phyloP scores from a whole-genome alignment of 148 eudicot species.

The Rhododendron ferrugineum region DNA sequence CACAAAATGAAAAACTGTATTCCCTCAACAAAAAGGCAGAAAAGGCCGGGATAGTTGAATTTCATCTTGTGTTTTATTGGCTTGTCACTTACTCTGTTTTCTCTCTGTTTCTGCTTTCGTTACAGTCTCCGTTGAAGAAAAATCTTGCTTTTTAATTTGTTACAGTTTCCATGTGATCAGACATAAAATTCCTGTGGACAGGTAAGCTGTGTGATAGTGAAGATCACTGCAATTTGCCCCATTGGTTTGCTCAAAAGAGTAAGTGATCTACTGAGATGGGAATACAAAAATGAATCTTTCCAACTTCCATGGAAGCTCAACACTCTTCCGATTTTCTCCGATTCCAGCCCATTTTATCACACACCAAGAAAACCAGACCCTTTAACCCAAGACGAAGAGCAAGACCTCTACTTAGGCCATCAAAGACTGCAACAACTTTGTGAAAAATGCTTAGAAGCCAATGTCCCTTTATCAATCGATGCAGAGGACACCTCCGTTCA shows the following conservation, averaged over 20 bases:
- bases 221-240: slow-evolving; percentile 81
- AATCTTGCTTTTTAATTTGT: not conserved
- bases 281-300: slow-evolving; percentile 44
- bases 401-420: slow-evolving; percentile 52
- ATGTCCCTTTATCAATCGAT: slow-evolving; percentile 61
- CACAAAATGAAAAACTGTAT: too few relatives aligned
- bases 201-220: slow-evolving; percentile 78
- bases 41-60: not conserved
- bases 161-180: not conserved
- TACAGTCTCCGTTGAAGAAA: not conserved
- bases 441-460: slow-evolving; percentile 37
- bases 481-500: slow-evolving; percentile 65
- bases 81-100: not conserved
- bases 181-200: slow-evolving; percentile 30
- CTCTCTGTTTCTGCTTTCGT: not conserved
- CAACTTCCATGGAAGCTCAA: slow-evolving; percentile 78
- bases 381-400: slow-evolving; percentile 57
- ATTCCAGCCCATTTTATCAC: slow-evolving; percentile 77
- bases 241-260: slow-evolving; percentile 40
- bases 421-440: slow-evolving; percentile 46
- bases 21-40: too few relatives aligned
- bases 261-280: slow-evolving; percentile 82
- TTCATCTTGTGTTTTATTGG: not conserved
- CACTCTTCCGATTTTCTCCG: slow-evolving; percentile 55
- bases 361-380: slow-evolving; percentile 56